Conservation (phyloP, 306 rosid genomes). For the Betula pendula region DNA sequence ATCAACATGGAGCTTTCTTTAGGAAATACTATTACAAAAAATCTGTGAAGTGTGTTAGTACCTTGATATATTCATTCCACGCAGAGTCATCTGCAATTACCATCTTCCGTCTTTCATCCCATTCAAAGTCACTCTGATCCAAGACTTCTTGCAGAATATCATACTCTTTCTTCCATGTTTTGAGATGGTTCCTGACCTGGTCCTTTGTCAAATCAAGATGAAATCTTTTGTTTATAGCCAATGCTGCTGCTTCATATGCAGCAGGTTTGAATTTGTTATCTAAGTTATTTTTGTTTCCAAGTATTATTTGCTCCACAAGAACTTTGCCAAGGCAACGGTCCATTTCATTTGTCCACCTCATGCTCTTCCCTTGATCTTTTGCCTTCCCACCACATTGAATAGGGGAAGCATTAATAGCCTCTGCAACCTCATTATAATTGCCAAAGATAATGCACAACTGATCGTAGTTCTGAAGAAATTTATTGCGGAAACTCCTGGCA, state of each 20-base stretch:
- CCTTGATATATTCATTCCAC: constrained; percentile 57
- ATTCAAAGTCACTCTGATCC: constrained; percentile 44
- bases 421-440: constrained; percentile 35
- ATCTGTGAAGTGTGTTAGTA: constrained; percentile 16
- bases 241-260: constrained; percentile 52
- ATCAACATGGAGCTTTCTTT: not conserved
- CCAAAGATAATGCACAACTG: constrained; percentile 49
- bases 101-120: constrained; percentile 53
- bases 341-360: constrained; percentile 62
- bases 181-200: constrained; percentile 52
- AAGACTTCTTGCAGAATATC: constrained; percentile 39
- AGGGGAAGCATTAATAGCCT: constrained; percentile 35
- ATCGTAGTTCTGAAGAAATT: constrained; percentile 50
- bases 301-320: constrained; percentile 49
- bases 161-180: constrained; percentile 51
- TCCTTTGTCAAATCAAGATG: constrained; percentile 46
- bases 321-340: constrained; percentile 43
- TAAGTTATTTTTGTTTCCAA: constrained; percentile 42
- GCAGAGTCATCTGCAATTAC: constrained; percentile 45
- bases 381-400: constrained; percentile 30
- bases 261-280: constrained; percentile 44
- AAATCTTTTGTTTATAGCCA: constrained; percentile 41
- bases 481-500: constrained; percentile 42
- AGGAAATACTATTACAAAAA: not conserved
- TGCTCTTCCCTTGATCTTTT: constrained; percentile 38